Evolutionary conservation across 768 basidiomycete genomes (phyloP).

Genomic region (Suillus weaverae): DNA sequence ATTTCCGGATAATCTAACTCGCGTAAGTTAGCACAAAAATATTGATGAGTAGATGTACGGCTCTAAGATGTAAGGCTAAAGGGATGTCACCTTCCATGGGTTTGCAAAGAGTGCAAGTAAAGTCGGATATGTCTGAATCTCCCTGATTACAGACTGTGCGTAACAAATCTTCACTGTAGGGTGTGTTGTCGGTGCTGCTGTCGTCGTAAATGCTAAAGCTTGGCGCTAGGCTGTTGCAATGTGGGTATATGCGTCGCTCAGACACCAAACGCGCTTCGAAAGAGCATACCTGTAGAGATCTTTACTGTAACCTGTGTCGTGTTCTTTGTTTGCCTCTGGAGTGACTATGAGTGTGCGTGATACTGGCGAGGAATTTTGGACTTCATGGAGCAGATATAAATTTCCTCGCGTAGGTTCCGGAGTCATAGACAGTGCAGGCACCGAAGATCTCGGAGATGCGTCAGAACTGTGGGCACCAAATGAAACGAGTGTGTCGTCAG

Average conservation of each 20-base stretch:
- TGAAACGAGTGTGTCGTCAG: conserved; percentile 26
- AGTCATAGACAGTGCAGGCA: not conserved
- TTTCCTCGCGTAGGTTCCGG: not conserved
- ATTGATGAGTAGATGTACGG: not conserved
- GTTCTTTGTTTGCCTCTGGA: not conserved
- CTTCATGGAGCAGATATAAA: not conserved
- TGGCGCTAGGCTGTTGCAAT: not conserved
- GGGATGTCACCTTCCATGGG: conserved; percentile 20
- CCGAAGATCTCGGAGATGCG: not conserved
- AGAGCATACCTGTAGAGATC: not conserved
- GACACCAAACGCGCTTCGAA: not conserved
- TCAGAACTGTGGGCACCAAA: not conserved
- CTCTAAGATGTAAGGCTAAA: not conserved
- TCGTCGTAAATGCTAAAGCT: not conserved
- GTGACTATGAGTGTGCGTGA: not conserved
- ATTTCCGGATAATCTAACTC: not conserved
- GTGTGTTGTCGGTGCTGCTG: not conserved
- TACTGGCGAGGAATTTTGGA: not conserved
- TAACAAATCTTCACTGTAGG: not conserved
- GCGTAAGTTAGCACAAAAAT: not conserved
- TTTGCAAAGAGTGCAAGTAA: conserved; percentile 24
- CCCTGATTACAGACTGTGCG: conserved; percentile 21
- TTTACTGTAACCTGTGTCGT: not conserved
- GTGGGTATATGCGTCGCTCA: conserved; percentile 2
- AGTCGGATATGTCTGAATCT: conserved; percentile 10